Conservation (phyloP, 1,284 basidiomycete species). For the Sphaerobolus stellatus region DNA sequence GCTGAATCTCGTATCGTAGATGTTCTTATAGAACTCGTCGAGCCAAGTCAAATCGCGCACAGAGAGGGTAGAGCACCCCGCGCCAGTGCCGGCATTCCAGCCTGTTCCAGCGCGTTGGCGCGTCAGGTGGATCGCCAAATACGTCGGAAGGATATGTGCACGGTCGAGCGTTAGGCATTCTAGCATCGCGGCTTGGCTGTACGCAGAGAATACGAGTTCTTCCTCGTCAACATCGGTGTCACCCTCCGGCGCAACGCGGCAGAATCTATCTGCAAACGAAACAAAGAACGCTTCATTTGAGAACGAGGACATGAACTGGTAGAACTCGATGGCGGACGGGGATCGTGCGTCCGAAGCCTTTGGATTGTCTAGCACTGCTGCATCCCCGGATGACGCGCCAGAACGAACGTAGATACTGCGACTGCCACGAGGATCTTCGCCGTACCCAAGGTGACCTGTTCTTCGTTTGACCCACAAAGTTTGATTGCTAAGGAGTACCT, state of each 20-base stretch:
- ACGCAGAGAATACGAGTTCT: constrained; percentile 66
- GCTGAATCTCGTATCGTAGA: constrained; percentile 69
- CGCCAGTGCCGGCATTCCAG: constrained; percentile 42
- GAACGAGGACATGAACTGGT: constrained; percentile 82
- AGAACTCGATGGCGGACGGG: constrained; percentile 63
- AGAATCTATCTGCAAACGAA: constrained; percentile 74
- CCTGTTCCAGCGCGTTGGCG: constrained; percentile 59
- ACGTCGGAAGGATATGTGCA: constrained; percentile 69
- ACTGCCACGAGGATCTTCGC: constrained; percentile 89
- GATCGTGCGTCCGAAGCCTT: constrained; percentile 64
- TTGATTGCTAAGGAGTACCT: constrained; percentile 69
- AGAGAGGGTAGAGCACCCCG: constrained; percentile 58
- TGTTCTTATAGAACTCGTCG: constrained; percentile 69
- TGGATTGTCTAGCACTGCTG: constrained; percentile 78
- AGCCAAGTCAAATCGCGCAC: constrained; percentile 70
- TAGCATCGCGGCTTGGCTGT: constrained; percentile 76
- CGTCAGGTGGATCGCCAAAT: constrained; percentile 69
- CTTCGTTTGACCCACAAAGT: constrained; percentile 91
- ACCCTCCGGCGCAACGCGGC: too few species aligned
- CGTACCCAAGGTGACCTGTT: constrained; percentile 89
- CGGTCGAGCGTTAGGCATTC: constrained; percentile 92
- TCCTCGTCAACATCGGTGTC: constrained; percentile 52
- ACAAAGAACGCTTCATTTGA: constrained; percentile 75
- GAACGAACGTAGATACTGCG: constrained; percentile 84
- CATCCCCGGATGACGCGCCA: constrained; percentile 72